Evolutionary conservation across 176 grass and related monocot species (phyloP).

Genomic region (Dactylis glomerata): DNA sequence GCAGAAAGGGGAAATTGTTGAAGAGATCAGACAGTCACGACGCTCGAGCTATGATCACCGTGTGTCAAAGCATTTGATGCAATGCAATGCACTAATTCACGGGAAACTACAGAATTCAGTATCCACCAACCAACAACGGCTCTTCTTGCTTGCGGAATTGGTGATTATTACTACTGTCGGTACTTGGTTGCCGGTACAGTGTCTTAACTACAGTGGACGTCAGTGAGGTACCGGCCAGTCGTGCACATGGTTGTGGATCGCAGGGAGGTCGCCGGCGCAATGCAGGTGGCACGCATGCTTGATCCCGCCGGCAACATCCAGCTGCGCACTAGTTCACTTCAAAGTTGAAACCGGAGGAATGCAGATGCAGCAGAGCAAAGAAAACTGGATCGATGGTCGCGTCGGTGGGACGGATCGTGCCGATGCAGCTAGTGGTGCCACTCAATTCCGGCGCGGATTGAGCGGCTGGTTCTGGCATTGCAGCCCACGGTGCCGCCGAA

Average conservation of each 20-base stretch:
- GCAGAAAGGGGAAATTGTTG: background rate
- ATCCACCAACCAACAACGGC: background rate
- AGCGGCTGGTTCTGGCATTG: background rate
- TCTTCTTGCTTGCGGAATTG: background rate
- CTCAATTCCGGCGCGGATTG: background rate
- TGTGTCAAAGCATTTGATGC: background rate
- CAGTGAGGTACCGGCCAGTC: background rate
- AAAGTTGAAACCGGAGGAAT: background rate
- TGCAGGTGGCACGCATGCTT: background rate
- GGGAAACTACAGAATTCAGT: background rate
- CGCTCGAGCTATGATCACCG: background rate
- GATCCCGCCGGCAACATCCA: background rate
- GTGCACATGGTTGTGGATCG: constrained; percentile 33
- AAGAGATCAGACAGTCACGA: background rate
- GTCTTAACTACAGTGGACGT: background rate
- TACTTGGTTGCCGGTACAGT: background rate
- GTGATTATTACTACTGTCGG: background rate
- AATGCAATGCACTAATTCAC: background rate
- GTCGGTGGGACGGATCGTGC: background rate
- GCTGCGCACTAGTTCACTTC: background rate
- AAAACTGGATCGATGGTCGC: background rate
- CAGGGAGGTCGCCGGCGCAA: background rate
- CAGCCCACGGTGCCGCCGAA: background rate
- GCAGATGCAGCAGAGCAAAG: background rate
- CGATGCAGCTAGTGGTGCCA: background rate